phyloP scores from a whole-genome alignment of 2,329 filamentous ascomycete species.

The Xylariales sp. region DNA sequence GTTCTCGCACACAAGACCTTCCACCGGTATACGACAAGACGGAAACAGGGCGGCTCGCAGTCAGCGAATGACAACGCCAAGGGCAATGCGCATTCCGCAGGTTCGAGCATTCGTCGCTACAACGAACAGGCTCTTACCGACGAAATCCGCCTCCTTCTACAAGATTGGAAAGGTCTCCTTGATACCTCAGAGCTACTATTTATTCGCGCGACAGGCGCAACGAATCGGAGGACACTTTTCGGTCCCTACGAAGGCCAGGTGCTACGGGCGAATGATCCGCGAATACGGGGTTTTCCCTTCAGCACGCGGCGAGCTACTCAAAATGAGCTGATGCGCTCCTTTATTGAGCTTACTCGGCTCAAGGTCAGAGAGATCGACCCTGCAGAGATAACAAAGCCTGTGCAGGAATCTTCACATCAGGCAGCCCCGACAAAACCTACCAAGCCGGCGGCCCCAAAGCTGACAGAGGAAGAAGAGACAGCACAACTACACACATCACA shows the following conservation, averaged over 20 bases:
- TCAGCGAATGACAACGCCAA: slow-evolving; percentile 95
- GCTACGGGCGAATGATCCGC: slow-evolving; percentile 79
- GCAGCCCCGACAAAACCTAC: slow-evolving; percentile 58
- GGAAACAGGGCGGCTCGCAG: slow-evolving; percentile 96
- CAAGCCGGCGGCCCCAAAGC: slow-evolving; percentile 69
- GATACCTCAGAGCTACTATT: slow-evolving; percentile 88
- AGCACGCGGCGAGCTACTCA: slow-evolving; percentile 92
- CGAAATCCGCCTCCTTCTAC: slow-evolving; percentile 85
- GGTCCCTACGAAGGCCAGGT: slow-evolving; percentile 92
- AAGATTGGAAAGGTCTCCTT: slow-evolving; percentile 87
- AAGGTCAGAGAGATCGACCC: slow-evolving; percentile 86
- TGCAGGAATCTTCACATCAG: slow-evolving; percentile 54
- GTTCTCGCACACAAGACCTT: slow-evolving; percentile 97
- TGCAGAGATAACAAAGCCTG: slow-evolving; percentile 59
- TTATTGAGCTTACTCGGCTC: slow-evolving; percentile 90
- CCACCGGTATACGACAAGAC: slow-evolving; percentile 93
- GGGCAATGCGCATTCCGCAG: slow-evolving; percentile 92
- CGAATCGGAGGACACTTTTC: slow-evolving; percentile 88
- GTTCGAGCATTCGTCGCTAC: slow-evolving; percentile 88
- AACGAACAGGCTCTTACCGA: slow-evolving; percentile 91
- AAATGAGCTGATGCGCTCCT: slow-evolving; percentile 92
- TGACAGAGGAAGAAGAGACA: slow-evolving; percentile 85
- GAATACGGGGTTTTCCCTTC: slow-evolving; percentile 91
- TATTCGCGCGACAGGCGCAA: slow-evolving; percentile 86
- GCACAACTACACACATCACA: slow-evolving; percentile 87